Conservation (phyloP, 306 rosid species). For the Leucaena leucocephala region DNA sequence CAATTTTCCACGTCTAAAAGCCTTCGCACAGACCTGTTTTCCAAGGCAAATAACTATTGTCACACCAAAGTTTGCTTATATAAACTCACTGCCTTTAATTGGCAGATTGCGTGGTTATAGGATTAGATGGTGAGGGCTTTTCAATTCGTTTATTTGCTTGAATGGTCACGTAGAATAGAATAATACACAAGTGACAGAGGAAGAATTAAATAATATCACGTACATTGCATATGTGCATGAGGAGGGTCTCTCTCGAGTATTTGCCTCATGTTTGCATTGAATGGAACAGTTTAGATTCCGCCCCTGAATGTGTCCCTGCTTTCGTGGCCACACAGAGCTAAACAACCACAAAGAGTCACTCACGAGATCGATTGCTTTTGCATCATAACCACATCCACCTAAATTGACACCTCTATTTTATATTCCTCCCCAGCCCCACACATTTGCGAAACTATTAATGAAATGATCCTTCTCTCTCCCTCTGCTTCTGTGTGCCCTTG, state of each 20-base stretch:
- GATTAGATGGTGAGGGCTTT: conserved; percentile 1
- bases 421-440: conserved; percentile 21
- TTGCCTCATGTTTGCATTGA: not conserved
- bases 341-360: conserved; percentile 57
- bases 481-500: conserved; percentile 2
- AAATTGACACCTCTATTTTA: conserved; percentile 17
- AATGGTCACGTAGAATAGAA: conserved; percentile 20
- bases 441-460: conserved; percentile 3
- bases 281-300: conserved; percentile 39
- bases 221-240: not conserved
- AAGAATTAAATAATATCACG: conserved; percentile 1
- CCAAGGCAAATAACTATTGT: conserved; percentile 9
- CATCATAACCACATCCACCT: conserved; percentile 40
- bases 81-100: too few species aligned
- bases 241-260: conserved; percentile 21
- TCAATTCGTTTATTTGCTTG: not conserved
- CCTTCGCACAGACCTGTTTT: conserved; percentile 23
- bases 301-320: conserved; percentile 56
- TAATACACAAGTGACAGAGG: not conserved
- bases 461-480: not conserved
- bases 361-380: conserved; percentile 50
- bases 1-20: conserved; percentile 19
- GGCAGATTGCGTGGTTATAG: conserved; percentile 5
- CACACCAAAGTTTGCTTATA: conserved; percentile 12
- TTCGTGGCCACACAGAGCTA: conserved; percentile 52